Base-by-base conservation (phyloP, 305 asterid genomes). In the Fraxinus velutina region DNA sequence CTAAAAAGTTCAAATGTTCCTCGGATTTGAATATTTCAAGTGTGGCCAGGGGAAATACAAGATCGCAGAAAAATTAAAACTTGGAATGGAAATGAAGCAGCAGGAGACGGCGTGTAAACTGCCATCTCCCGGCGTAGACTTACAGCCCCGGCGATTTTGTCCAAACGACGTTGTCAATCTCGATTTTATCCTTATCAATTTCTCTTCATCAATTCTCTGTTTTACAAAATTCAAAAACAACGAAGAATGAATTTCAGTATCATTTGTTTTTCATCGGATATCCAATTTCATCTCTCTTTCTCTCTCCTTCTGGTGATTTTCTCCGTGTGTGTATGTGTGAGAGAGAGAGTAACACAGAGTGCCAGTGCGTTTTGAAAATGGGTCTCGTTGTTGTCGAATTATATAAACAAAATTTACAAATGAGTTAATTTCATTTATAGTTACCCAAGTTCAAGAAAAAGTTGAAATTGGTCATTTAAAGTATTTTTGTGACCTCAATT, bases 71-170 rank as follows among this genome's bases (percentile, higher is more conserved):
- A 84, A 75, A 80, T 78, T 29, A 80, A 81, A 84, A 82, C 78
- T 83, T 75, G 64, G 6, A 27, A 79, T 57, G 57, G 29, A 34
- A 64, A 70, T 47, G 66, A 79, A 12, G 82, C 55, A 77, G 52
- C 83, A 73, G 74, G 84, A 77, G 83, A 81, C 80, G 88, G 87
- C 81, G 86, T 77, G 81, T 84, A 15, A 76, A 85, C 80, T 78
- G 87, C 90, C 97, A 90, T 92, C 85, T 80, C 89, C 82, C 88
- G 85, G 88, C 90, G 84, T 84, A 82, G 79, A 75, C 19, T 85
- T 68, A 86, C 86, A 75, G 85, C 57, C 2, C 89, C 88, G 89
- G 90, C 80, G 75, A 74, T 80, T 75, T 34, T 76, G 78, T 81
- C 70, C 66, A 76, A 81, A 52, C 80, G 75, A 79, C 88, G 82